These are phyloP conservation scores for Conringia planisiliqua DNA, from an alignment of 345 rosid species.

Conservation along the genomic window DNA sequence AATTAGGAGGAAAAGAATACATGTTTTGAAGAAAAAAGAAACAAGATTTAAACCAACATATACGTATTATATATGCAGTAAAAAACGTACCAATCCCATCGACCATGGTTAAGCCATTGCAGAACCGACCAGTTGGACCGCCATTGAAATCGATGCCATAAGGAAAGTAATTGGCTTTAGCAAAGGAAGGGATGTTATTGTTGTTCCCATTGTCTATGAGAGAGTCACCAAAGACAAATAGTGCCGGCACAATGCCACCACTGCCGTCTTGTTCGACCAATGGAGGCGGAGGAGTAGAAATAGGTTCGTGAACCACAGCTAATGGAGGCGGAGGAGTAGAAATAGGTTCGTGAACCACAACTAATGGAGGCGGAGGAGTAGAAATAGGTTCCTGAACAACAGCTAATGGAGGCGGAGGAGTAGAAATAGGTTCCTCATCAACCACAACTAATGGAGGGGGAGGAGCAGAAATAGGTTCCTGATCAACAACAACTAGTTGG, in stretches of 20 bases:
- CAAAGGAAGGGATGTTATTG: conserved; percentile 74
- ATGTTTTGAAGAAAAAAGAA: neutral
- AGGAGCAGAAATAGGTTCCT: conserved; percentile 22
- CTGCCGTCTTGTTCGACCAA: conserved; percentile 4
- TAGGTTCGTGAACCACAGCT: conserved; percentile 20
- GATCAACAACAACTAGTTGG: conserved; percentile 17
- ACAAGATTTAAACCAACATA: neutral
- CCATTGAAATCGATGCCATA: conserved; percentile 94
- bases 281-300: conserved; percentile 26
- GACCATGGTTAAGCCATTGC: conserved; percentile 93
- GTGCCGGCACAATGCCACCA: conserved; percentile 61
- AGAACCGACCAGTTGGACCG: conserved; percentile 97
- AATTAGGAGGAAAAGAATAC: neutral
- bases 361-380: conserved; percentile 28
- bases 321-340: conserved; percentile 26
- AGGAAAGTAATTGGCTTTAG: conserved; percentile 92
- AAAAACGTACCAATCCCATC: conserved; percentile 65
- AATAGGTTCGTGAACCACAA: conserved; percentile 16
- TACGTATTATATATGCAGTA: neutral
- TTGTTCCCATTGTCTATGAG: conserved; percentile 94
- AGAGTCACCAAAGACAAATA: conserved; percentile 94
- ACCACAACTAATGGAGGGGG: conserved; percentile 26
- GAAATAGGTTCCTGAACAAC: conserved; percentile 20
- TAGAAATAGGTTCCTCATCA: conserved; percentile 19
- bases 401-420: conserved; percentile 29